Evolutionary conservation across 2,329 filamentous ascomycete species (phyloP).

Genomic region (Calonectria hawksworthii): DNA sequence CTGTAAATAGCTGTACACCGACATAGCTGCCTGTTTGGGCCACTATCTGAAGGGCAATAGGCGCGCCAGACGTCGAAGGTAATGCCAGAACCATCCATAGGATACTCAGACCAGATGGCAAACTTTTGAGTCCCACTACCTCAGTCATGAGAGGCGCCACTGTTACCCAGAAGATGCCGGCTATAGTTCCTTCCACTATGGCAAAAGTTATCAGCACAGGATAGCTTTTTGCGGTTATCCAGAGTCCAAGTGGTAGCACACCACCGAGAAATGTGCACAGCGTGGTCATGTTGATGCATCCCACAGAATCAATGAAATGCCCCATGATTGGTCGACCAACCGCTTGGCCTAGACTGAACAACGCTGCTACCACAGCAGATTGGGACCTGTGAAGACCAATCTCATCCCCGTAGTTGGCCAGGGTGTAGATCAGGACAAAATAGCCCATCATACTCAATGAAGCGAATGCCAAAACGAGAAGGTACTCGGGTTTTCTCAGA

Average conservation of each 20-base stretch:
- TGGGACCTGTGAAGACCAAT: slow-evolving; percentile 77
- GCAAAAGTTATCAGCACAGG: slow-evolving; percentile 80
- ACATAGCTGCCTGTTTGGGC: slow-evolving; percentile 63
- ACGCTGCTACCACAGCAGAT: slow-evolving; percentile 78
- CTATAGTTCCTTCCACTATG: slow-evolving; percentile 77
- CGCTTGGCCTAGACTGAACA: slow-evolving; percentile 77
- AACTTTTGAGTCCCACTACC: slow-evolving; percentile 77
- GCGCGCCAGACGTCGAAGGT: slow-evolving; percentile 78
- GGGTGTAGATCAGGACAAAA: slow-evolving; percentile 79
- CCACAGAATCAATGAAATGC: slow-evolving; percentile 77
- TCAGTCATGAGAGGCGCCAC: slow-evolving; percentile 80
- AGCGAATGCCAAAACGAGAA: slow-evolving; percentile 76
- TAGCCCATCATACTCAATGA: slow-evolving; percentile 82
- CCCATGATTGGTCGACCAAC: slow-evolving; percentile 81
- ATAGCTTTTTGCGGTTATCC: slow-evolving; percentile 76
- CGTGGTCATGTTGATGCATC: slow-evolving; percentile 80
- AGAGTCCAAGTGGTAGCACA: slow-evolving; percentile 78
- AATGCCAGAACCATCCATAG: slow-evolving; percentile 80
- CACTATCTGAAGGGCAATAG: slow-evolving; percentile 71
- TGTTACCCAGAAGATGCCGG: slow-evolving; percentile 79
- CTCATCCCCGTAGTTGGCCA: slow-evolving; percentile 79
- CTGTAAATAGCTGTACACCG: slow-evolving; percentile 70
- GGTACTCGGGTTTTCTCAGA: slow-evolving; percentile 73
- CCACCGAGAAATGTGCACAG: slow-evolving; percentile 74
- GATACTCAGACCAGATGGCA: slow-evolving; percentile 77